phyloP scores from a whole-genome alignment of 805 yeast species.

The Komagataella pseudopastoris region DNA sequence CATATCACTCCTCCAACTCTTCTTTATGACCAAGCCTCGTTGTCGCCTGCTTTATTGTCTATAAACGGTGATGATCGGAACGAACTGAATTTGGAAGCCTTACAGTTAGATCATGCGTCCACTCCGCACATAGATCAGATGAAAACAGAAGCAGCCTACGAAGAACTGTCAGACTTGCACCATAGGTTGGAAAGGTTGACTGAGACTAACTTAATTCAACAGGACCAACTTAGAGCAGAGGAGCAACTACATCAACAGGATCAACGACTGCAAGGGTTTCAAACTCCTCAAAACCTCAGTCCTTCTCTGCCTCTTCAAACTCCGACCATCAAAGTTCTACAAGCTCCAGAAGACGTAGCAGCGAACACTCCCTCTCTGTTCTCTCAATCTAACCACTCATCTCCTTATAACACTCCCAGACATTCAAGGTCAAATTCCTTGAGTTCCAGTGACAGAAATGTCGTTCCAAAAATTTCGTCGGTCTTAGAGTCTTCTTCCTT shows the following conservation, averaged over 20 bases:
- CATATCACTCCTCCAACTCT: background rate
- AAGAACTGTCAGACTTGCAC: slow-evolving; percentile 5
- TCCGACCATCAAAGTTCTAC: slow-evolving; percentile 12
- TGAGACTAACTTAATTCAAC: slow-evolving; percentile 10
- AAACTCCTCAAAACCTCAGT: background rate
- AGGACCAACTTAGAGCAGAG: slow-evolving; percentile 1
- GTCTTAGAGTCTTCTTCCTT: slow-evolving; percentile 13
- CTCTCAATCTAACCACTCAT: slow-evolving; percentile 27
- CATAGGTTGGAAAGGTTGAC: slow-evolving; percentile 7
- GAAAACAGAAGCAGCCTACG: slow-evolving; percentile 3
- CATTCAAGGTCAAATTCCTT: slow-evolving; percentile 18
- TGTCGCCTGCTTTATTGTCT: background rate
- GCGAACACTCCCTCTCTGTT: slow-evolving; percentile 44
- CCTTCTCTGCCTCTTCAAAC: slow-evolving; percentile 2
- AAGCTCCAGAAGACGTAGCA: slow-evolving; percentile 25
- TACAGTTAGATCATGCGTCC: background rate
- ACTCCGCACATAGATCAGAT: background rate
- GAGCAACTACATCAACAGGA: background rate
- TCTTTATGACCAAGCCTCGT: background rate
- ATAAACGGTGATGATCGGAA: background rate
- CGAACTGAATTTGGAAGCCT: background rate
- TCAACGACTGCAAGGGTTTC: background rate
- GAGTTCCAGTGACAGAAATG: slow-evolving; percentile 1
- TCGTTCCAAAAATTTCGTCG: slow-evolving; percentile 17
- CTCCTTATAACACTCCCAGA: slow-evolving; percentile 20